Evolutionary conservation across 2,329 filamentous ascomycete genomes (phyloP).

Genomic region (Zymoseptoria brevis): DNA sequence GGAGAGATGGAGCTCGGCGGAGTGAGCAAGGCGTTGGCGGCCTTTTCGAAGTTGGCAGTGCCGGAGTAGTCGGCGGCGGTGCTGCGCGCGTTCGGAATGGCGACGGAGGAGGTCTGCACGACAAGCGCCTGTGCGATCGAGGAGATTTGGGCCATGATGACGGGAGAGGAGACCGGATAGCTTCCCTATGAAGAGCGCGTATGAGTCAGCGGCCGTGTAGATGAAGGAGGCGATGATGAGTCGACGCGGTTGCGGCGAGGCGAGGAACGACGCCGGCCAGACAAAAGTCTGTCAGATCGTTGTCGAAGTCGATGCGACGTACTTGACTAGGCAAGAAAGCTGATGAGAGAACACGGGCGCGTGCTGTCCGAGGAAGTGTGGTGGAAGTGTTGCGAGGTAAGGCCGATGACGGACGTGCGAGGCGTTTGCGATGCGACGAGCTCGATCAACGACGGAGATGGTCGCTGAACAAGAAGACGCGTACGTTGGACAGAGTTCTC

Average conservation of each 20-base stretch:
- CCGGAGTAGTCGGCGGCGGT: constrained; percentile 14
- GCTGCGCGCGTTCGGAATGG: constrained; percentile 23
- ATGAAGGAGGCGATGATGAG: constrained; percentile 2
- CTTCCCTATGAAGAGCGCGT: constrained; percentile 26
- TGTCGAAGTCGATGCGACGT: constrained; percentile 22
- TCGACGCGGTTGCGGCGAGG: constrained; percentile 5
- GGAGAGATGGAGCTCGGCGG: constrained; percentile 95
- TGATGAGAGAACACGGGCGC: background rate
- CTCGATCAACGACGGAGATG: background rate
- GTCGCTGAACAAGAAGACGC: background rate
- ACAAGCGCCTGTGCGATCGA: constrained; percentile 28
- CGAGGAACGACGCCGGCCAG: constrained; percentile 5
- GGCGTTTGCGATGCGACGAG: background rate
- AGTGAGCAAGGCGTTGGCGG: constrained; percentile 59
- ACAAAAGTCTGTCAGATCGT: background rate
- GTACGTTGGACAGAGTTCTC: background rate
- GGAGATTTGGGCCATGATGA: constrained; percentile 27
- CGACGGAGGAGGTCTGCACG: constrained; percentile 25
- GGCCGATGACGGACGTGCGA: background rate
- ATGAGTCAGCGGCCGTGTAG: constrained; percentile 21
- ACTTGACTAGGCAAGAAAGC: constrained; percentile 31
- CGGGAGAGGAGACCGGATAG: constrained; percentile 19
- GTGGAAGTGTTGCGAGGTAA: background rate
- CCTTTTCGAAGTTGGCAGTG: constrained; percentile 24
- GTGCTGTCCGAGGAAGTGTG: background rate